phyloP scores from a whole-genome alignment of 306 rosid genomes.

The Senna siamea region DNA sequence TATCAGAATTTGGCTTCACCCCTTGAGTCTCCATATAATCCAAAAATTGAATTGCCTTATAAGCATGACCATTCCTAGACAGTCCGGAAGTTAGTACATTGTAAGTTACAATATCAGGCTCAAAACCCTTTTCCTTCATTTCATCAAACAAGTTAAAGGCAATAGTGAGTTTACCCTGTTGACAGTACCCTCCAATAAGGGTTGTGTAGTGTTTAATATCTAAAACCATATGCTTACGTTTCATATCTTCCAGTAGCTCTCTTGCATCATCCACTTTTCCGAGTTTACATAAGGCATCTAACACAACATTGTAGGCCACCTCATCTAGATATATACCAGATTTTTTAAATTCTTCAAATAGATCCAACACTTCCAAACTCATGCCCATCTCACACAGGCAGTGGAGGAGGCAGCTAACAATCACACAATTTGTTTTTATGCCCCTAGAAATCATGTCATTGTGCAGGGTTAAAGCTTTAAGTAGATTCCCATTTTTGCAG shows the following conservation, averaged over 20 bases:
- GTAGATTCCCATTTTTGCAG: conserved; percentile 61
- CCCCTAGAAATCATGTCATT: conserved; percentile 66
- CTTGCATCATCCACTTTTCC: conserved; percentile 72
- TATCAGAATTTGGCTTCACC: conserved; percentile 54
- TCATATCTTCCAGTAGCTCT: conserved; percentile 67
- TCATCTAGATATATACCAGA: conserved; percentile 65
- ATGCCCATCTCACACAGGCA: conserved; percentile 65
- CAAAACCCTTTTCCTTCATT: conserved; percentile 62
- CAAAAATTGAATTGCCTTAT: conserved; percentile 51
- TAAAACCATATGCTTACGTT: conserved; percentile 46
- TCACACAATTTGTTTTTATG: conserved; percentile 67
- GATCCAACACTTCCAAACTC: conserved; percentile 56
- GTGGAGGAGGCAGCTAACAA: conserved; percentile 67
- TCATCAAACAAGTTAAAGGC: conserved; percentile 55
- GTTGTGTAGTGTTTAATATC: conserved; percentile 84
- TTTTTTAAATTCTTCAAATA: conserved; percentile 52
- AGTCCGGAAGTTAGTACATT: conserved; percentile 75
- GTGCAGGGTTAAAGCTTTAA: conserved; percentile 59
- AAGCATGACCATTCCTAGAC: conserved; percentile 56
- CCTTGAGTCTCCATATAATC: conserved; percentile 59
- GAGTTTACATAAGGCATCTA: conserved; percentile 66
- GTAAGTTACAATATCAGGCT: conserved; percentile 72
- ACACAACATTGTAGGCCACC: conserved; percentile 64
- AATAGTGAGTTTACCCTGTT: conserved; percentile 45
- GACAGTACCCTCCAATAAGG: conserved; percentile 66